Evolutionary conservation across 2,329 filamentous ascomycete species (phyloP).

Genomic region (Penicillium psychrosexuale): DNA sequence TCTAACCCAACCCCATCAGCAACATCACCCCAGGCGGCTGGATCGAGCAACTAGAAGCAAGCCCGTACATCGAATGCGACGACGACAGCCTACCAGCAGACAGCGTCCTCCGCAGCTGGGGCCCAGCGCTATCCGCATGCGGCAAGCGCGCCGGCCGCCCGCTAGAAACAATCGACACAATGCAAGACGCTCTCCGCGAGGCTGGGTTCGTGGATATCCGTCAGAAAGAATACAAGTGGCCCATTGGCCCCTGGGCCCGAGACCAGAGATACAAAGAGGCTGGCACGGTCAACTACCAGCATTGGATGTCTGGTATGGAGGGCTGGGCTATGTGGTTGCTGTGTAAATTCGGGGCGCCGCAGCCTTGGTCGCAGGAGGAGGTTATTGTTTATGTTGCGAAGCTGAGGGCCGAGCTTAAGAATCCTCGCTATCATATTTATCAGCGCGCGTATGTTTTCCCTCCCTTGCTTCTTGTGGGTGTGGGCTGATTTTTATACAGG

Average conservation of each 20-base stretch:
- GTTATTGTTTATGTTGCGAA: conserved; percentile 21
- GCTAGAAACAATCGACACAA: conserved; percentile 22
- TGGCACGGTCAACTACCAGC: conserved; percentile 35
- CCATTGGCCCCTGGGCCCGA: conserved; percentile 32
- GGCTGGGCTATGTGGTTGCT: conserved; percentile 29
- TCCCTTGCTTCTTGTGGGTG: background rate
- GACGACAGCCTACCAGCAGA: conserved; percentile 16
- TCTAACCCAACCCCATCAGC: conserved; percentile 1
- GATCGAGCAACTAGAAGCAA: conserved; percentile 23
- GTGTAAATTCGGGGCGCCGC: conserved; percentile 22
- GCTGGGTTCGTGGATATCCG: conserved; percentile 34
- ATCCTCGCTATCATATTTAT: conserved; percentile 19
- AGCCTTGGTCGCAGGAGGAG: conserved; percentile 18
- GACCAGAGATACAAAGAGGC: conserved; percentile 36
- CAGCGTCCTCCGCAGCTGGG: conserved; percentile 16
- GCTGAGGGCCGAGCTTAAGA: conserved; percentile 20
- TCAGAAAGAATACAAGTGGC: conserved; percentile 28
- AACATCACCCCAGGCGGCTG: conserved; percentile 22
- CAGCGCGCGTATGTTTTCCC: conserved; percentile 17
- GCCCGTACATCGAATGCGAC: conserved; percentile 17
- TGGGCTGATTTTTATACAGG: conserved; percentile 3
- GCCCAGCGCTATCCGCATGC: conserved; percentile 16
- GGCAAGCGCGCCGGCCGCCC: conserved; percentile 23
- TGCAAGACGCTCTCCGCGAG: conserved; percentile 21
- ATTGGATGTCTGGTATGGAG: conserved; percentile 29